Evolutionary conservation across 2,329 filamentous ascomycete species (phyloP), one percentile per base, ranked within the genome.

Genomic region (Colletotrichum melonis): DNA sequence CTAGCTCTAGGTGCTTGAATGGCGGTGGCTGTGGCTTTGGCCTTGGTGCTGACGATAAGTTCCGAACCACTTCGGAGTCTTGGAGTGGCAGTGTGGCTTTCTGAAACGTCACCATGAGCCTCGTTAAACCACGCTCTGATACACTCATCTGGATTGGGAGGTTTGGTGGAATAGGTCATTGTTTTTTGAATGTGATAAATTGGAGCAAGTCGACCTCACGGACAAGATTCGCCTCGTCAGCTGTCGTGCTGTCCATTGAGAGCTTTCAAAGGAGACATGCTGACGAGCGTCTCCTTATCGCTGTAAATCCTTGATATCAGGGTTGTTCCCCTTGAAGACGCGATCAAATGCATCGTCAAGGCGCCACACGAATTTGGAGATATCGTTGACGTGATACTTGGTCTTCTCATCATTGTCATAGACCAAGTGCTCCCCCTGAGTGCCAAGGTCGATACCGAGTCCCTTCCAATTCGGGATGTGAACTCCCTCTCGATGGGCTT

Each of bases 401-500:
- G 65, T 69, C 73, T 70, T 75, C 9, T 73, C 73, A 28, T 68
- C 71, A 54, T 72, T 75, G 38, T 75, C 71, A 49, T 69, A 76
- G n/a, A 74, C 60, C 56, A 76, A 71, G 30, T 74, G 69, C 67
- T 79, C 77, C 19, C 80, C 78, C 16, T 79, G 76, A 11, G 75
- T 74, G 14, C 68, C 67, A 30, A 72, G n/a, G 12, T 79, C 76
- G 64, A 79, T 78, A 2, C 76, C 75, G 9, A 73, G 71, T 52
- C 67, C 77, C 67, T 77, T 75, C 62, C 81, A 76, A 59, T 76
- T 77, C 3, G 78, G 77, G 32, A 82, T 59, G 60, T 83, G 81
- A n/a, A 80, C 79, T 2, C 76, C 70, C 12, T 82, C 80, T 24
- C 84, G 79, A 75, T 88, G 86, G 28, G 70, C 70, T 12, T 81